phyloP scores from a whole-genome alignment of 2,329 filamentous ascomycete genomes.

The Aureobasidium sp. region DNA sequence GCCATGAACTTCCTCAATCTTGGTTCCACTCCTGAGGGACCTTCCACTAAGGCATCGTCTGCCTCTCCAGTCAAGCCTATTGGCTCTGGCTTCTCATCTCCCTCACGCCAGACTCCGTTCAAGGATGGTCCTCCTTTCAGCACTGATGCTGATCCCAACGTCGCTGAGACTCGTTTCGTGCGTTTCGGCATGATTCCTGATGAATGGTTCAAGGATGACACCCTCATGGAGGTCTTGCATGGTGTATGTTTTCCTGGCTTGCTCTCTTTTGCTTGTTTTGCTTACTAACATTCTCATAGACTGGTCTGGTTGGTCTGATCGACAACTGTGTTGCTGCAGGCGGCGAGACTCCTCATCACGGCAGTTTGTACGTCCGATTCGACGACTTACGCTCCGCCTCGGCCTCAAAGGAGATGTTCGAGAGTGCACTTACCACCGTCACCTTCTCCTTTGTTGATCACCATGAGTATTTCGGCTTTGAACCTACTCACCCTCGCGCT shows the following conservation, averaged over 20 bases:
- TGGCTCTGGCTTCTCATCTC: background rate
- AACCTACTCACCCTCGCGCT: background rate
- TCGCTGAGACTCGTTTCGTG: slow-evolving; percentile 4
- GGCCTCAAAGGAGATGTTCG: slow-evolving; percentile 22
- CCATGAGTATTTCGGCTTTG: slow-evolving; percentile 1
- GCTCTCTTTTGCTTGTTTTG: background rate
- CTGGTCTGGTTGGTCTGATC: background rate
- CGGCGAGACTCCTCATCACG: background rate
- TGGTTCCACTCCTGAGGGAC: slow-evolving; percentile 2
- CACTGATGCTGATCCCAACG: slow-evolving; percentile 14
- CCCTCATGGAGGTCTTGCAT: background rate
- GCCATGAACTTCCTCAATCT: slow-evolving; percentile 5
- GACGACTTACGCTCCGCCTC: slow-evolving; percentile 42
- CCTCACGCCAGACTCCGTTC: background rate
- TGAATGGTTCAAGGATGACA: background rate
- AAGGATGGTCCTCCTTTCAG: slow-evolving; percentile 8
- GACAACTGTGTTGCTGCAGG: background rate
- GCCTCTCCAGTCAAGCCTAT: background rate
- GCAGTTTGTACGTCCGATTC: slow-evolving; percentile 35
- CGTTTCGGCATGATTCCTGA: slow-evolving; percentile 7
- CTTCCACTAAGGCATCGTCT: background rate
- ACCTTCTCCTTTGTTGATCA: slow-evolving; percentile 24
- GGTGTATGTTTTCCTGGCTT: background rate
- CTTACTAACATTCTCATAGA: background rate
- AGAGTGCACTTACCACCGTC: slow-evolving; percentile 22